Evolutionary conservation across 495 filamentous ascomycete species (phyloP).

Genomic region (Aspergillus sclerotiicarbonarius): DNA sequence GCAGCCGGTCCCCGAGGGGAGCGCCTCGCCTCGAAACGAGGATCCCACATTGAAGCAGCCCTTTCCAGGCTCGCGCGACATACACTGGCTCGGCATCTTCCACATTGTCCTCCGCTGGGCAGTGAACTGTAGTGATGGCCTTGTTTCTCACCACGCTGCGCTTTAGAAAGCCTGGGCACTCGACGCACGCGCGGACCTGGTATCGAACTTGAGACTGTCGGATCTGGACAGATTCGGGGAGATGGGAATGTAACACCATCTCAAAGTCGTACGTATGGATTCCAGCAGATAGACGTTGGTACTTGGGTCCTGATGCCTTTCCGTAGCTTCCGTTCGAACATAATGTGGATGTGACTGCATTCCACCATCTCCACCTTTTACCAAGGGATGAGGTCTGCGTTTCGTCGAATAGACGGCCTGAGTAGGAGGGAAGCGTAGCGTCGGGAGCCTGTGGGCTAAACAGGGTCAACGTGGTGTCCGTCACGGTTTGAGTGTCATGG

Average conservation of each 20-base stretch:
- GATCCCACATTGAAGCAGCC: conserved; percentile 11
- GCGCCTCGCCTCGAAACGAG: conserved; percentile 15
- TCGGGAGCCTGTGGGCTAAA: conserved; percentile 3
- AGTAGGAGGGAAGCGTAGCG: not conserved
- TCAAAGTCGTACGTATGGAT: conserved; percentile 15
- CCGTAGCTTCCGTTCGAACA: not conserved
- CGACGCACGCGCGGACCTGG: conserved; percentile 10
- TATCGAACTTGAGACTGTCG: conserved; percentile 13
- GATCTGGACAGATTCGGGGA: conserved; percentile 14
- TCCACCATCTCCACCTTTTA: conserved; percentile 5
- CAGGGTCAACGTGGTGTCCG: conserved; percentile 10
- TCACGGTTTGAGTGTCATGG: conserved; percentile 8
- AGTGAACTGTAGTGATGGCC: conserved; percentile 10
- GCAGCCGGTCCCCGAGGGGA: conserved; percentile 11
- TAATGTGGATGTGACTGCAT: conserved; percentile 1
- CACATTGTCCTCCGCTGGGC: conserved; percentile 14
- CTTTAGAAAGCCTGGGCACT: conserved; percentile 10
- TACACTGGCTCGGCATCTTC: conserved; percentile 20
- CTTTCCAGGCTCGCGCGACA: conserved; percentile 12
- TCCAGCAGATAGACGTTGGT: conserved; percentile 9
- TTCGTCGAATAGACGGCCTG: not conserved
- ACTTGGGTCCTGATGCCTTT: not conserved
- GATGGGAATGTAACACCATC: conserved; percentile 13
- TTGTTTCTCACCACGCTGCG: conserved; percentile 14
- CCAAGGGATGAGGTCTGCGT: not conserved